Conservation (phyloP, 495 filamentous ascomycete species). For the Penicillium macrosclerotiorum region DNA sequence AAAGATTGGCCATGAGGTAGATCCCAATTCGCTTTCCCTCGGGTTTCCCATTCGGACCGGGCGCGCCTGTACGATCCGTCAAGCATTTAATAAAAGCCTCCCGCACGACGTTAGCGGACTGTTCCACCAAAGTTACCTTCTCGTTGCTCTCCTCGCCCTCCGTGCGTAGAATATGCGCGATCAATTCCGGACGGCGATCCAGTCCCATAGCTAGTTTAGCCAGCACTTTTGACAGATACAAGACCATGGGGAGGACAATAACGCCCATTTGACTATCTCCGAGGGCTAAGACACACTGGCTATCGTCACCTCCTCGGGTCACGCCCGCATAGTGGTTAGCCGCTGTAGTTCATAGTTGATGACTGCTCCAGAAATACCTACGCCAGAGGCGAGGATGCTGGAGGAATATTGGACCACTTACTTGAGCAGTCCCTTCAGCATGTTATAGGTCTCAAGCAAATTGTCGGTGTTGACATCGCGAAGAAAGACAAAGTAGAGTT, state of each 20-base stretch:
- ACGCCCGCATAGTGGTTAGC: too few relatives aligned
- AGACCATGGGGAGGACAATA: constrained; percentile 72
- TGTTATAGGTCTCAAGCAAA: constrained; percentile 69
- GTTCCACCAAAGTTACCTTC: constrained; percentile 74
- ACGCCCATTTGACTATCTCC: constrained; percentile 73
- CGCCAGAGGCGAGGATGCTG: too few relatives aligned
- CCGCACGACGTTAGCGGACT: constrained; percentile 81
- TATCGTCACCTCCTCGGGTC: too few relatives aligned
- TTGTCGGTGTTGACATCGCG: constrained; percentile 74
- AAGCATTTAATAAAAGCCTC: constrained; percentile 90
- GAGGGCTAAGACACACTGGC: constrained; percentile 77
- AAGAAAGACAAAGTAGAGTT: constrained; percentile 74
- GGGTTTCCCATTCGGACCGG: constrained; percentile 53
- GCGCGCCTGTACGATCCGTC: constrained; percentile 69
- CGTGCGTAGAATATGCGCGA: constrained; percentile 52
- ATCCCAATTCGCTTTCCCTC: constrained; percentile 85
- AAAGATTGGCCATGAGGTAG: constrained; percentile 86
- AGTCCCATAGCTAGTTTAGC: constrained; percentile 78
- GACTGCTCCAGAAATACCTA: too few relatives aligned
- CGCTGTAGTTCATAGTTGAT: too few relatives aligned
- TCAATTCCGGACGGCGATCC: constrained; percentile 70
- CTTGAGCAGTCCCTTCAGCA: constrained; percentile 70
- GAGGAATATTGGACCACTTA: too few relatives aligned
- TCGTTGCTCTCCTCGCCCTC: constrained; percentile 55
- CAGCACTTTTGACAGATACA: constrained; percentile 72